These are phyloP conservation scores for Teratosphaeria destructans DNA, from an alignment of 2,329 filamentous ascomycete species.

Conservation along the genomic window DNA sequence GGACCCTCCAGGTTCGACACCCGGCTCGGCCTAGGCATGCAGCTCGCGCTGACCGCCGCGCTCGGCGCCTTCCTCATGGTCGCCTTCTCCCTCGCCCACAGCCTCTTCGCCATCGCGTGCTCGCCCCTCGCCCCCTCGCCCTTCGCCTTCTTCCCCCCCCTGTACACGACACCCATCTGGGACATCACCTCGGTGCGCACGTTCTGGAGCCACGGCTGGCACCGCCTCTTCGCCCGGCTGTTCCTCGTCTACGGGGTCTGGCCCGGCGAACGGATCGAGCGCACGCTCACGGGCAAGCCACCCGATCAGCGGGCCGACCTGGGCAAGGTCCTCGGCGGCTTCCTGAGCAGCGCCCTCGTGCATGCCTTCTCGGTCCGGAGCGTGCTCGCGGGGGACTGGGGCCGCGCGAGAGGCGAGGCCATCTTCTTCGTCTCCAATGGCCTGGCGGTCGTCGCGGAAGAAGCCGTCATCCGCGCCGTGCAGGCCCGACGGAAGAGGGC, in stretches of 20 bases:
- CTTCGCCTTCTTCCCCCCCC: slow-evolving; percentile 35
- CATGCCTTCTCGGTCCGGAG: slow-evolving; percentile 33
- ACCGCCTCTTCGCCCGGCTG: slow-evolving; percentile 33
- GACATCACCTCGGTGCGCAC: slow-evolving; percentile 28
- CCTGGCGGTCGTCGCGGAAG: slow-evolving; percentile 20
- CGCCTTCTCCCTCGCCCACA: slow-evolving; percentile 33
- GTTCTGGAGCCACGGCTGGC: slow-evolving; percentile 38
- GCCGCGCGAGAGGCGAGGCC: slow-evolving; percentile 21
- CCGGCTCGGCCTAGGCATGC: slow-evolving; percentile 22
- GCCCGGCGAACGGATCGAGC: slow-evolving; percentile 35
- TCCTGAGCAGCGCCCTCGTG: slow-evolving; percentile 32
- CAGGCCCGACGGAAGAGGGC: slow-evolving; percentile 11
- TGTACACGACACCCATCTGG: slow-evolving; percentile 34
- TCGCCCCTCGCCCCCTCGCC: slow-evolving; percentile 31
- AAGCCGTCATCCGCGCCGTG: slow-evolving; percentile 13
- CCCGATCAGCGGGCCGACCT: slow-evolving; percentile 29
- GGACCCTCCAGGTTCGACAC: slow-evolving; percentile 8
- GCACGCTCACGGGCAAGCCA: slow-evolving; percentile 28
- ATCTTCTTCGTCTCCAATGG: slow-evolving; percentile 25
- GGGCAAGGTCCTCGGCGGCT: slow-evolving; percentile 35
- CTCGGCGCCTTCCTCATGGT: slow-evolving; percentile 36
- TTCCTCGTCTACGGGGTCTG: slow-evolving; percentile 38
- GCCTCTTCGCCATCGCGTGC: slow-evolving; percentile 30
- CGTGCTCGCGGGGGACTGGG: slow-evolving; percentile 29
- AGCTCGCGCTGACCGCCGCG: slow-evolving; percentile 29